Base-by-base conservation (phyloP, 164 flowering plant species). In the Tetracentron sinense region DNA sequence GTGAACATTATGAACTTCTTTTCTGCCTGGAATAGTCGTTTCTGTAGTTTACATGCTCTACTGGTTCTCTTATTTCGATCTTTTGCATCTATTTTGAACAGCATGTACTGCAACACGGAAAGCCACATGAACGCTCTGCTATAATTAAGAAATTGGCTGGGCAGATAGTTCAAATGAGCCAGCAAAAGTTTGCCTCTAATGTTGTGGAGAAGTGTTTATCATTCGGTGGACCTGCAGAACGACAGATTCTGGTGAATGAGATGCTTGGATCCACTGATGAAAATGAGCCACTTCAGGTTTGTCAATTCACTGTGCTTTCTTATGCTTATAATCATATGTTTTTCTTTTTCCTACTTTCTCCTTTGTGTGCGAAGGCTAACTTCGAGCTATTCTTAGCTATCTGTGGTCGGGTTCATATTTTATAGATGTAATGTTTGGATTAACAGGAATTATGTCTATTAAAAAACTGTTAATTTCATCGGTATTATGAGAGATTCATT, bases 31-130 rank as follows among this genome's bases (percentile, higher is more conserved):
- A 25, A 6, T 2, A 19, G 23, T 17, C 16, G 22, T 25, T 19
- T 6, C 17, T 19, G 19, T 58, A 22, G 25, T 50, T 4, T 26
- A 12, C 26, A 19, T 21, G 22, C 3, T 48, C n/a, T n/a, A n/a
- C 42, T 54, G 38, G 44, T 31, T 31, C 30, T 38, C 35, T 52
- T 27, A 56, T 53, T 57, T 28, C 46, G 14, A 56, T 47, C 14
- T 71, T 8, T 35, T 38, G 63, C 31, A 63, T 29, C 8, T 33
- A 19, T 50, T 56, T 65, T 47, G 10, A 38, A 68, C 89, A 92
- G 98, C 98, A 92, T 83, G 98, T 92, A 0, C 76, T 92, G 79
- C 89, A 87, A 79, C 95, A 89, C 68, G 98, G 98, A 30, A 87
- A 85, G 74, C 87, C 96, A 53, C 81, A 83, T 64, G 98, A 89